A percentile compares a stretch with the other conserved stretches of the same genome.
Evolutionary conservation across 441 rosid species (phyloP).

Genomic region (Lagerstroemia fauriei): DNA sequence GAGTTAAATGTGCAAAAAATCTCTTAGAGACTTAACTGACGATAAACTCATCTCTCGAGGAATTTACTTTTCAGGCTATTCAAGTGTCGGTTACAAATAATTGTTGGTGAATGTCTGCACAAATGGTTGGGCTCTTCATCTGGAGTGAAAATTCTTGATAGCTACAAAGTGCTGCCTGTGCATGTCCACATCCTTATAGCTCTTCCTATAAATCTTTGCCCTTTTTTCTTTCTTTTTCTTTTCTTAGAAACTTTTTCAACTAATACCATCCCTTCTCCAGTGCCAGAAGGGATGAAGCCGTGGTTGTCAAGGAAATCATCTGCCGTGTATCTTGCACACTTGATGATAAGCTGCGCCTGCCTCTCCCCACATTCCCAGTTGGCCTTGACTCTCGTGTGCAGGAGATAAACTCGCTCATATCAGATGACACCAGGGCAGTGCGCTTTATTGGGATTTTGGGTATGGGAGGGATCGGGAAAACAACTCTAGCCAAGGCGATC

Average conservation of each 20-base stretch:
- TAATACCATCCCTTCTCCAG: not conserved
- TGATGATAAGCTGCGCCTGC: not conserved
- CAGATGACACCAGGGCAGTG: not conserved
- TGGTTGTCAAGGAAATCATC: not conserved
- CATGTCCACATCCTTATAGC: not conserved
- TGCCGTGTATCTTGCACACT: not conserved
- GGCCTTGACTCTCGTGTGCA: slow-evolving; percentile 1
- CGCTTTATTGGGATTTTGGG: slow-evolving; percentile 14
- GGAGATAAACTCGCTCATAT: not conserved
- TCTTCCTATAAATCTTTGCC: not conserved
- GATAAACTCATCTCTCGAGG: no score
- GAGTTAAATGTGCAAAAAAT: no score
- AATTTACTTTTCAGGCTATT: no score
- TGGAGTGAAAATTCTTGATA: not conserved
- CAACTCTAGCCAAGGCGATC: slow-evolving; percentile 13
- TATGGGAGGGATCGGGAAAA: slow-evolving; percentile 20
- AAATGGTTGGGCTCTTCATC: not conserved
- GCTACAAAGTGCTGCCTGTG: not conserved
- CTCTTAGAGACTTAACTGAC: no score
- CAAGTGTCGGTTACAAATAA: no score
- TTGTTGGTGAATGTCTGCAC: no score
- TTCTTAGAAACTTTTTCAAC: not conserved
- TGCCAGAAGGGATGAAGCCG: not conserved
- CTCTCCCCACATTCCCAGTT: not conserved
- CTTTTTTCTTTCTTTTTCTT: not conserved